Evolutionary conservation across 306 rosid genomes (phyloP).

Genomic region (Vachellia pachyceras): DNA sequence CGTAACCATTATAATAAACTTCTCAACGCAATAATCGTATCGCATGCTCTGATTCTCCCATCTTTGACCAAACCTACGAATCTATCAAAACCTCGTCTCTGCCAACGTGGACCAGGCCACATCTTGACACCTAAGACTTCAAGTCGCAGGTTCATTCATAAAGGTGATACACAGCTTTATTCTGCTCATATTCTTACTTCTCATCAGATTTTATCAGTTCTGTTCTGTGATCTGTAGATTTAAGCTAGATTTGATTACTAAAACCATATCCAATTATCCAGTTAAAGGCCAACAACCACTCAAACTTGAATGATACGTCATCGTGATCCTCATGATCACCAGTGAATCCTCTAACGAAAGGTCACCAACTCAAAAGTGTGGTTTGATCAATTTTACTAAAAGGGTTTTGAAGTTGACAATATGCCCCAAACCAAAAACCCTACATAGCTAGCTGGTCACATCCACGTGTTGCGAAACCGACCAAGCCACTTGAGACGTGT

Average conservation of each 20-base stretch:
- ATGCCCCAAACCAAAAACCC: neutral
- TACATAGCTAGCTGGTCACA: neutral
- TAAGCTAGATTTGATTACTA: constrained; percentile 1
- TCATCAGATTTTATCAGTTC: neutral
- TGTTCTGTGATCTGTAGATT: neutral
- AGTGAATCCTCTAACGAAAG: constrained; percentile 30
- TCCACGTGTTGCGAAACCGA: constrained; percentile 42
- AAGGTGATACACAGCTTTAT: neutral
- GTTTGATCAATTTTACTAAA: constrained; percentile 23
- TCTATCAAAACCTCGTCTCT: constrained; percentile 8
- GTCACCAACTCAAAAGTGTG: constrained; percentile 53
- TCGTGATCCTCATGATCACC: neutral
- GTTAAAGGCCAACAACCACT: constrained; percentile 30
- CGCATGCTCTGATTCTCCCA: constrained; percentile 38
- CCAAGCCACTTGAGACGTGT: constrained; percentile 29
- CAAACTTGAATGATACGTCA: neutral
- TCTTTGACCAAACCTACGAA: constrained; percentile 44
- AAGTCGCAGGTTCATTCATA: neutral
- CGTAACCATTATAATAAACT: constrained; percentile 51
- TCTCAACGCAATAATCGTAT: constrained; percentile 39
- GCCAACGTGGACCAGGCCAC: constrained; percentile 42
- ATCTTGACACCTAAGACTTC: constrained; percentile 23
- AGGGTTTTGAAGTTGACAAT: constrained; percentile 1
- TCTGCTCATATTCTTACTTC: too few species aligned
- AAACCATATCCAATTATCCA: constrained; percentile 14